Base-by-base conservation (phyloP, 257 asterid species). In the Sherardia arvensis region DNA sequence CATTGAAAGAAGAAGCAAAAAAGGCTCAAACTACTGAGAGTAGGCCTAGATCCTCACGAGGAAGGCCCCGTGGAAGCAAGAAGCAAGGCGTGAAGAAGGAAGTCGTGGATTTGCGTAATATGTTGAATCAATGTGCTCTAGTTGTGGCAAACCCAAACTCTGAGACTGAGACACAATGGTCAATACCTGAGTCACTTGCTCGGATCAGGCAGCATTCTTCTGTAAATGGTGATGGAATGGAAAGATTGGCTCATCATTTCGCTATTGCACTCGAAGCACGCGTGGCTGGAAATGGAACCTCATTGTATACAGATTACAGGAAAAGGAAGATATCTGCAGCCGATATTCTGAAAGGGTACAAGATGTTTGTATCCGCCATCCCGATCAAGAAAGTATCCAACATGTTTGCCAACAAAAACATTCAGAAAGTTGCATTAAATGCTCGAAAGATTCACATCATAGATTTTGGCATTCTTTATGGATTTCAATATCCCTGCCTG, bases 401-500 rank as follows among this genome's bases (percentile, higher is more conserved):
- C 38, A 59, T 78, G 18, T 74, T 71, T 1, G 80, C 80, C 0
- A 78, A 78, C 57, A 66, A 55, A 59, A 62, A 59, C 10, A 74
- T 73, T 22, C 49, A 70, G 32, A 73, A 73, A 26, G 43, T 70
- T 21, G 73, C 68, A 8, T 43, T 32, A 1, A 59, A 71, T 53
- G 72, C 74, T 47, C 5, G 72, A n/a, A 77, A 59, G 55, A 72
- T 77, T 32, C 82, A 77, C 70, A 74, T 77, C 9, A 74, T 77
- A 53, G 82, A 77, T 70, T 74, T 77, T 26, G 82, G 82, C 5
- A 67, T 77, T 51, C 64, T 74, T 4, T 77, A 77, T 67, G 82
- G 82, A 47, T 77, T 77, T 21, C 82, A 77, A 21, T 77, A 79
- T 76, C 79, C 82, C 23, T 77, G 82, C 60, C 74, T 77, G 23